Evolutionary conservation across 2,329 filamentous ascomycete genomes (phyloP).

Genomic region (Sarocladium brachiariae): DNA sequence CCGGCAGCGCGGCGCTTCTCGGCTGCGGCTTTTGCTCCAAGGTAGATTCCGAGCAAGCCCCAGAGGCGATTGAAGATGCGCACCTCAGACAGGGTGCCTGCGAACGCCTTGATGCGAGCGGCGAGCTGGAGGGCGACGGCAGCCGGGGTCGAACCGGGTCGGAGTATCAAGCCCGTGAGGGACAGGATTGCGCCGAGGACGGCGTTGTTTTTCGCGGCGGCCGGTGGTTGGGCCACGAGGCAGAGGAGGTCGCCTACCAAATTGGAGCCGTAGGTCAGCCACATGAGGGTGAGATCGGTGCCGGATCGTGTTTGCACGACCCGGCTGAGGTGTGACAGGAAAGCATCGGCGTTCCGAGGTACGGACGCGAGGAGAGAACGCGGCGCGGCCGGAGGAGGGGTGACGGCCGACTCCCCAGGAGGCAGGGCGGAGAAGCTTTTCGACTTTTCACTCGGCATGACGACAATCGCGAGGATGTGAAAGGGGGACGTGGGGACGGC

Average conservation of each 20-base stretch:
- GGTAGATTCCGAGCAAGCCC: constrained; percentile 67
- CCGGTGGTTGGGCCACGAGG: constrained; percentile 37
- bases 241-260: constrained; percentile 45
- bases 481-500: too few relatives aligned
- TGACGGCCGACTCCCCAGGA: constrained; percentile 6
- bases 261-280: constrained; percentile 61
- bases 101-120: constrained; percentile 18
- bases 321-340: constrained; percentile 50
- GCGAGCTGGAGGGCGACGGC: constrained; percentile 13
- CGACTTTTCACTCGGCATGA: not conserved
- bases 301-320: constrained; percentile 62
- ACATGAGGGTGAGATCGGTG: constrained; percentile 63
- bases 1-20: constrained; percentile 21
- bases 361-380: constrained; percentile 13
- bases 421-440: not conserved
- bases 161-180: not conserved
- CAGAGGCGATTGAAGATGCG: constrained; percentile 71
- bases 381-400: constrained; percentile 9
- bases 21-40: constrained; percentile 46
- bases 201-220: constrained; percentile 28
- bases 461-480: not conserved
- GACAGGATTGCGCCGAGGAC: not conserved
- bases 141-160: not conserved
- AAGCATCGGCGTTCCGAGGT: constrained; percentile 36
- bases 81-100: constrained; percentile 51